A percentile compares a stretch with the other conserved stretches of the same genome.
Conservation (phyloP, 2,329 filamentous ascomycete species). For the Bimuria novae-zelandiae region DNA sequence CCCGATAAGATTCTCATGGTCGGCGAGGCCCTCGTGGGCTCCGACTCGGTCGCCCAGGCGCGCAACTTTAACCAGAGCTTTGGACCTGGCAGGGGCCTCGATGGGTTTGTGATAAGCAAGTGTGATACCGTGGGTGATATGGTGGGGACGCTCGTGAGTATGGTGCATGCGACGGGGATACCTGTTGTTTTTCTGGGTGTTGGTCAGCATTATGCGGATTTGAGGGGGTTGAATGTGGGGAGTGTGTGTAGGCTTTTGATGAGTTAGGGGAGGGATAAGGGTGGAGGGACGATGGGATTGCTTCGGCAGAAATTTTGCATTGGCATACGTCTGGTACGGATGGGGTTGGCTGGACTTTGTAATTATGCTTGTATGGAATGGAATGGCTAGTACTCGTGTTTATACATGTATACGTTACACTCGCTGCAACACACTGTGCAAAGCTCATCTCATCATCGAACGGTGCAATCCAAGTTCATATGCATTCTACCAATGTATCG, state of each 20-base stretch:
- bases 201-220: constrained; percentile 69
- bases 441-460: too few relatives aligned
- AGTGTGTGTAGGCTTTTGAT: constrained; percentile 66
- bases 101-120: constrained; percentile 98
- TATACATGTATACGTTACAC: too few relatives aligned
- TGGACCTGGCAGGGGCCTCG: constrained; percentile 76
- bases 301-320: too few relatives aligned
- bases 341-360: too few relatives aligned
- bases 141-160: constrained; percentile 93
- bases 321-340: too few relatives aligned
- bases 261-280: constrained; percentile 45
- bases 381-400: too few relatives aligned
- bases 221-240: constrained; percentile 66
- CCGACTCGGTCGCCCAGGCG: constrained; percentile 92
- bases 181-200: constrained; percentile 90
- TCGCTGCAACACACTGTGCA: too few relatives aligned
- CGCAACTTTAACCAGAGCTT: constrained; percentile 96
- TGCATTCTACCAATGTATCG: too few relatives aligned
- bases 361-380: too few relatives aligned
- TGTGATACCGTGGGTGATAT: constrained; percentile 99
- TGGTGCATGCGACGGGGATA: constrained; percentile 96
- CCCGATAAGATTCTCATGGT: constrained; percentile 99
- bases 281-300: neutral
- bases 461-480: too few relatives aligned
- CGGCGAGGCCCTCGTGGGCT: constrained; percentile 87